These are phyloP conservation scores for Sideroxylon spinosum DNA, from an alignment of 179 eudicot genomes.

Conservation along the genomic window DNA sequence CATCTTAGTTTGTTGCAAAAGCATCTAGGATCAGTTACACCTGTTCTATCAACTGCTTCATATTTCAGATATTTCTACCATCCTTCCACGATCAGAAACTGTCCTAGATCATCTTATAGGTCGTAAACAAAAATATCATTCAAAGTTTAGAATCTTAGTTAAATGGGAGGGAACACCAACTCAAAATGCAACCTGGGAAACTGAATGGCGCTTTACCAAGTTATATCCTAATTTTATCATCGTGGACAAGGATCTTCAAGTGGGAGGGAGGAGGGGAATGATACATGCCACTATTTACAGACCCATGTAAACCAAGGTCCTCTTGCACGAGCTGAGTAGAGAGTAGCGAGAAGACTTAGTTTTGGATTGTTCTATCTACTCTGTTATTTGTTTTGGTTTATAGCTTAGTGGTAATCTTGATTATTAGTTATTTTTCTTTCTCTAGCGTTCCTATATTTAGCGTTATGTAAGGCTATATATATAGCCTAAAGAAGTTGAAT, in stretches of 20 bases:
- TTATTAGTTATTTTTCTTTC: too few species aligned
- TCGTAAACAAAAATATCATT: background rate
- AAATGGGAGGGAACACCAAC: conserved; percentile 4
- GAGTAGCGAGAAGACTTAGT: too few species aligned
- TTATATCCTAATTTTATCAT: conserved; percentile 1
- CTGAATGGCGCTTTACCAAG: conserved; percentile 9
- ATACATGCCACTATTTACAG: background rate
- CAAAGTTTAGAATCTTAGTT: conserved; percentile 9
- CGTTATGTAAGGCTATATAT: too few species aligned
- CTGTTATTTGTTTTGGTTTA: too few species aligned
- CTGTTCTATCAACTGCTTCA: background rate
- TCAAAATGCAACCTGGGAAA: conserved; percentile 4
- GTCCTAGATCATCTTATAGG: background rate
- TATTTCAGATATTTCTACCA: conserved; percentile 5
- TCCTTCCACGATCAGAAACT: conserved; percentile 7
- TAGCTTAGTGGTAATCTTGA: too few species aligned
- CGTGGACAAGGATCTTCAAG: conserved; percentile 11
- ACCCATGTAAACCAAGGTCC: background rate
- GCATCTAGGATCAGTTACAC: conserved; percentile 11
- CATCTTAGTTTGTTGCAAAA: conserved; percentile 11
- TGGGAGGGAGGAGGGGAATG: conserved; percentile 2
- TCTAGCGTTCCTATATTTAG: too few species aligned
- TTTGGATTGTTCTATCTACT: too few species aligned
- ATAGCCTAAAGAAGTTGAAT: too few species aligned
- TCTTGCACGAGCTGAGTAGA: too few species aligned